Base-by-base conservation (phyloP, 345 rosid genomes). In the Syzygium aqueum region DNA sequence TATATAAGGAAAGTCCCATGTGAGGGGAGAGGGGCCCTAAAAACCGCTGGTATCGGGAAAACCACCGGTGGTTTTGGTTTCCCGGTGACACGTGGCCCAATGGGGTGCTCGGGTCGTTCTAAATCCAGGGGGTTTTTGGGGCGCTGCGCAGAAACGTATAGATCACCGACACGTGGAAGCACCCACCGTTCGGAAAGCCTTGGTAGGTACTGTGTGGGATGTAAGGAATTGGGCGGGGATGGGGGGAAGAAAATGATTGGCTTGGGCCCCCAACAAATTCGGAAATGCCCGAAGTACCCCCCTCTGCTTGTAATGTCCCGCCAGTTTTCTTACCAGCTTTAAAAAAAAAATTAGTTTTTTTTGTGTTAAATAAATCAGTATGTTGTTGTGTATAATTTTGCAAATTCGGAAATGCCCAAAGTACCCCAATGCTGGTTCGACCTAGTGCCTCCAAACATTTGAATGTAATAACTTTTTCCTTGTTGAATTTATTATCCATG, bases 131-230 rank as follows among this genome's bases (percentile, higher is more conserved):
- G 33, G 28, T 52, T 28, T 12, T 56, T 11, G 50, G 53, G 17
- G 57, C 11, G 54, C 16, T 10, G 85, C n/a, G 61, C 85, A 54
- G 0, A n/a, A 57, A 37, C 87, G 28, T 77, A 53, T 88, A 88
- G 89, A 88, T 85, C 89, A 12, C 52, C 87, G 83, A 88, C 87
- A 85, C 87, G 85, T 80, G 89, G 85, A 52, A 4, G 11, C 33
- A 2, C 33, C 50, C 53, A 73, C 51, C 53, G 37, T 37, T 73
- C 49, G 49, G 80, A 73, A 73, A 5, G 6, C 49, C 8, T 73
- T 1, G 46, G 46, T 3, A 9, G 49, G 82, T 37, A 37, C 82
- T 19, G 82, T 37, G 49, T 49, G 49, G 46, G 46, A 37, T 19
- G 49, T 1, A 73, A 37, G 49, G 82, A 73, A 73, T 37, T 40